Evolutionary conservation across 2,329 filamentous ascomycete species (phyloP).

Genomic region (Penicillium hordei): DNA sequence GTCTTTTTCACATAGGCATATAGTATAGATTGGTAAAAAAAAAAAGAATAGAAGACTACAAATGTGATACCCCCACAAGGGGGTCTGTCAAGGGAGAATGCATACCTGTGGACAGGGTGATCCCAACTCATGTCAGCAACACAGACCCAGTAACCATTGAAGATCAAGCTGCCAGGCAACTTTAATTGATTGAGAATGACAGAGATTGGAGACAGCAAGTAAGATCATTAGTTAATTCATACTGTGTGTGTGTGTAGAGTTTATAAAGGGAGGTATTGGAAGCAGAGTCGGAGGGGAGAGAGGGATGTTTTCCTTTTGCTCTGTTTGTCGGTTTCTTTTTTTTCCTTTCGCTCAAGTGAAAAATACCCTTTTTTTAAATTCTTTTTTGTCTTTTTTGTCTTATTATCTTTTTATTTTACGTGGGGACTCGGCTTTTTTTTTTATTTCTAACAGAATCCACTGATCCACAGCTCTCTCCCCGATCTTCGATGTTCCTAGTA

Average conservation of each 20-base stretch:
- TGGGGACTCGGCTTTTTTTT: conserved; percentile 18
- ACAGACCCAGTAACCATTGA: conserved; percentile 38
- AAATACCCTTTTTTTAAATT: conserved; percentile 12
- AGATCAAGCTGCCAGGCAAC: conserved; percentile 38
- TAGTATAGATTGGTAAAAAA: conserved; percentile 4
- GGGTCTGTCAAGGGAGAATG: conserved; percentile 13
- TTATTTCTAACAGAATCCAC: neutral
- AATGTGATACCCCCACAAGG: conserved; percentile 17
- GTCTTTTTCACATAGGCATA: conserved; percentile 16
- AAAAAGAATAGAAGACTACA: neutral
- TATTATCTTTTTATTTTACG: conserved; percentile 18
- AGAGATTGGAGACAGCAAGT: neutral
- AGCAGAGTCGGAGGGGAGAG: conserved; percentile 9
- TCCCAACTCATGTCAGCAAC: conserved; percentile 50
- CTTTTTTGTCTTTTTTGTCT: conserved; percentile 6
- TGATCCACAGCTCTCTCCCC: neutral
- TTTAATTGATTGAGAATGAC: conserved; percentile 22
- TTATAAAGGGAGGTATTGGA: conserved; percentile 4
- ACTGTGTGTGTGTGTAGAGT: neutral
- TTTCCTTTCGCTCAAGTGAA: neutral
- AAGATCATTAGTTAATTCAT: conserved; percentile 8
- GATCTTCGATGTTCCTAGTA: neutral
- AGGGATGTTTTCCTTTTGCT: conserved; percentile 40
- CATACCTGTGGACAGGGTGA: conserved; percentile 49
- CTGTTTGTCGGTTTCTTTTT: conserved; percentile 31